Conservation (phyloP, 169 alveolate species). For the Theileria annulata region DNA sequence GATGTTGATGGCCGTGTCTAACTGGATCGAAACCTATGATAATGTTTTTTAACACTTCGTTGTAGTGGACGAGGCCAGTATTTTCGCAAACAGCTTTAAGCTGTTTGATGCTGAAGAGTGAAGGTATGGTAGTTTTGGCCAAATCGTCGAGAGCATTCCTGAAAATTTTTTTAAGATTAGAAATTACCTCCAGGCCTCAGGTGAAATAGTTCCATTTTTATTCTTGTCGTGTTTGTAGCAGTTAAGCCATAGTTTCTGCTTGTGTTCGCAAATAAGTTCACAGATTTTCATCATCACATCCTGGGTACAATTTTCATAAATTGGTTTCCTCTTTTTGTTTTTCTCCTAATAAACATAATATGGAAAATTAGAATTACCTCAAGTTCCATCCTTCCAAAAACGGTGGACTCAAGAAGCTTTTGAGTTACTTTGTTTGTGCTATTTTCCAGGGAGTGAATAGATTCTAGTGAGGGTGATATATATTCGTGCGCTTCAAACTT, state of each 20-base stretch:
- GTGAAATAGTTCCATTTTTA: conserved; percentile 40
- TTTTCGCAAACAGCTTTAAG: conserved; percentile 64
- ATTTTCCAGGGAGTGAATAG: conserved; percentile 65
- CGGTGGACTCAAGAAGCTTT: conserved; percentile 50
- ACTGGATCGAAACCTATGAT: conserved; percentile 52
- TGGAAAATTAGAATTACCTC: neutral
- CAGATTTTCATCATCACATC: conserved; percentile 53
- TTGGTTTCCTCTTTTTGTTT: conserved; percentile 17
- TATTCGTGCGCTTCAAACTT: conserved; percentile 85
- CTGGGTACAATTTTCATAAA: conserved; percentile 27
- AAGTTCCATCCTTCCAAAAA: conserved; percentile 41
- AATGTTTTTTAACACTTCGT: conserved; percentile 70
- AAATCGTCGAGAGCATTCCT: conserved; percentile 58
- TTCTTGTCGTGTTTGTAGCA: conserved; percentile 58
- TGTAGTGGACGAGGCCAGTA: conserved; percentile 67
- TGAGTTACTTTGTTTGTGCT: conserved; percentile 62
- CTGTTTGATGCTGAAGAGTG: conserved; percentile 62
- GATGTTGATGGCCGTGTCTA: conserved; percentile 47
- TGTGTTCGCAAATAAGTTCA: conserved; percentile 55
- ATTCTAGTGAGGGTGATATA: conserved; percentile 83
- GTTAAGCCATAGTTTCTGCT: conserved; percentile 61
- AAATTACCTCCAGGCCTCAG: conserved; percentile 52
- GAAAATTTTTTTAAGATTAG: neutral
- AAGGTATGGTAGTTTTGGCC: conserved; percentile 57
- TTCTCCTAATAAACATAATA: conserved; percentile 14